Evolutionary conservation across 73 alveolate genomes (phyloP), one percentile per base, ranked within the genome.

Genomic region (Paramecium biaurelia): DNA sequence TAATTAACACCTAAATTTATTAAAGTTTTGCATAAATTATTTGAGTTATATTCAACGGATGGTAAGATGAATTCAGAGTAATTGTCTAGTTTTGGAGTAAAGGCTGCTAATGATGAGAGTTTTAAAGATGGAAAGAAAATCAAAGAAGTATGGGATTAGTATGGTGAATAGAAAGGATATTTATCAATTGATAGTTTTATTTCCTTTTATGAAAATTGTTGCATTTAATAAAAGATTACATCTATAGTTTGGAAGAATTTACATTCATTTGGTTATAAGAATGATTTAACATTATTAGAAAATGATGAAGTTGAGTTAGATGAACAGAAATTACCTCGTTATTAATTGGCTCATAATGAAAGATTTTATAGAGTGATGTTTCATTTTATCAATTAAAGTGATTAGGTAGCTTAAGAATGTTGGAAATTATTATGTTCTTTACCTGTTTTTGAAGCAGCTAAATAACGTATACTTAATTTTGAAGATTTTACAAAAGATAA

Each of bases 241-340:
- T 92, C 94, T 2, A 96, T 92, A 11, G 99, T 97, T 0, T 92
- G 99, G 92, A 85, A 92, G 49, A 97, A 97, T 59, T 56, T 97
- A 7, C 70, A 42, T n/a, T 70, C 97, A 26, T 95, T 90, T 53
- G 92, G 92, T 45, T 96, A 92, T 70, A 93, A 97, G 89, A 72
- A 85, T 42, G 98, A 97, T 72, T 86, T 97, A 92, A 93, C 92
- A 45, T 57, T 89, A 79, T 85, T 57, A 28, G 93, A 72, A 1
- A 79, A 26, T 49, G 57, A 57, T 18, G 68, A 53, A n/a, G 95
- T 85, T 57, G 93, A 89, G 0, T 58, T 86, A 9, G 95, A 76
- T 34, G 84, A 41, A 59, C 38, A 70, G 37, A 70, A 58, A 63
- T 92, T 96, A 84, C 99, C 99, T n/a, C 86, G 99, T 38, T 92